Conservation (phyloP, 2,329 filamentous ascomycete species). For the Penicillium hesseltinei region DNA sequence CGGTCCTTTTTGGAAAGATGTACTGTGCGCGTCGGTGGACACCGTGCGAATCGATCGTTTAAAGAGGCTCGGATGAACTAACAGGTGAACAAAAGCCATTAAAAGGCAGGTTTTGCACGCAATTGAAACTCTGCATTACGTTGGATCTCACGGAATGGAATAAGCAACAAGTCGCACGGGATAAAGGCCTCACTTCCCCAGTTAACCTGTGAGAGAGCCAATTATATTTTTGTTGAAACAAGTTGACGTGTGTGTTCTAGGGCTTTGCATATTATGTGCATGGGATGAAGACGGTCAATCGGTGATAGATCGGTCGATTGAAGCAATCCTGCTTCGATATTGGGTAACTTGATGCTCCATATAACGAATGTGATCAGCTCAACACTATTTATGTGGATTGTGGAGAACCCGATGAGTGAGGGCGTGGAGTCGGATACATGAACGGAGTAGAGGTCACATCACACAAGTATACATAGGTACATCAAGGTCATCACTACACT, state of each 20-base stretch:
- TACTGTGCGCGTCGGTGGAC: neutral
- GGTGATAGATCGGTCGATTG: neutral
- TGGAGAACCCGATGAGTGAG: neutral
- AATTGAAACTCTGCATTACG: constrained; percentile 8
- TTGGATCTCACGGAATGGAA: constrained; percentile 5
- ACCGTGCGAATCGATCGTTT: neutral
- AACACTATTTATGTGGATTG: neutral
- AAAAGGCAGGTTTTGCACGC: neutral
- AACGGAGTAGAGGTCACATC: neutral
- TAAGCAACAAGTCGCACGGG: constrained; percentile 5
- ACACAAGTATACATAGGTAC: neutral
- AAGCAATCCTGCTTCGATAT: neutral
- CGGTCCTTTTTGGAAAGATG: neutral
- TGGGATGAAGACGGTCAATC: neutral
- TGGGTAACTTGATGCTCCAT: neutral
- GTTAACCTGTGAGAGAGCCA: neutral
- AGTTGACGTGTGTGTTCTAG: neutral
- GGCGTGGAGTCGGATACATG: neutral
- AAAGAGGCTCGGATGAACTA: neutral
- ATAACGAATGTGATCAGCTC: neutral
- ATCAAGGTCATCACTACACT: neutral
- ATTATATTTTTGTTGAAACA: neutral
- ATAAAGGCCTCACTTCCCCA: neutral
- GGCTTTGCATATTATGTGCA: neutral
- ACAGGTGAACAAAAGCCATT: neutral